Conservation (phyloP, 108 stramenopile genomes). For the Fistulifera pelliculosa region DNA sequence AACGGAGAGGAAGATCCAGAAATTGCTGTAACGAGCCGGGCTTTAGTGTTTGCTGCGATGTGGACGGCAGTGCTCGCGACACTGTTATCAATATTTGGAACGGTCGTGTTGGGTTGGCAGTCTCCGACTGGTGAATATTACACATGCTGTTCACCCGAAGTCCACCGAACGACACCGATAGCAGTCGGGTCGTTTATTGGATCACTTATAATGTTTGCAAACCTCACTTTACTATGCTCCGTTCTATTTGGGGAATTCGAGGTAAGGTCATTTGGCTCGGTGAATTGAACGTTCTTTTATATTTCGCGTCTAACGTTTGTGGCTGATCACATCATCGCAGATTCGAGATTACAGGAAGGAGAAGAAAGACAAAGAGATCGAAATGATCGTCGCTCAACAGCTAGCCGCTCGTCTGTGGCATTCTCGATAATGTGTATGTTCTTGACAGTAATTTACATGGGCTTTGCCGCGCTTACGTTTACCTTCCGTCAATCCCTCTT, state of each 20-base stretch:
- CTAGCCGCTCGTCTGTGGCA: slow-evolving; percentile 52
- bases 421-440: slow-evolving; percentile 78
- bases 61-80: slow-evolving; percentile 74
- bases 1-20: slow-evolving; percentile 23
- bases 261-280: slow-evolving; percentile 29
- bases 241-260: slow-evolving; percentile 82
- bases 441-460: slow-evolving; percentile 68
- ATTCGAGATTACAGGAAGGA: slow-evolving; percentile 44
- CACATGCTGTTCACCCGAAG: slow-evolving; percentile 55
- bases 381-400: slow-evolving; percentile 13
- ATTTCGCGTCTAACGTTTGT: neutral
- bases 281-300: neutral
- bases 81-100: slow-evolving; percentile 64
- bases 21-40: slow-evolving; percentile 66
- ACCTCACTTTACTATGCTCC: slow-evolving; percentile 65
- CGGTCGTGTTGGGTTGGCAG: slow-evolving; percentile 68
- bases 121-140: slow-evolving; percentile 76
- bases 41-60: slow-evolving; percentile 68
- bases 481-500: slow-evolving; percentile 35
- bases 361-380: slow-evolving; percentile 27
- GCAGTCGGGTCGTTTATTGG: slow-evolving; percentile 78
- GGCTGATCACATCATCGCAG: neutral
- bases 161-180: slow-evolving; percentile 73
- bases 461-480: slow-evolving; percentile 61
- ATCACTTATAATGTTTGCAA: slow-evolving; percentile 74